phyloP scores from a whole-genome alignment of 345 rosid genomes.

The Eucalyptus camaldulensis region DNA sequence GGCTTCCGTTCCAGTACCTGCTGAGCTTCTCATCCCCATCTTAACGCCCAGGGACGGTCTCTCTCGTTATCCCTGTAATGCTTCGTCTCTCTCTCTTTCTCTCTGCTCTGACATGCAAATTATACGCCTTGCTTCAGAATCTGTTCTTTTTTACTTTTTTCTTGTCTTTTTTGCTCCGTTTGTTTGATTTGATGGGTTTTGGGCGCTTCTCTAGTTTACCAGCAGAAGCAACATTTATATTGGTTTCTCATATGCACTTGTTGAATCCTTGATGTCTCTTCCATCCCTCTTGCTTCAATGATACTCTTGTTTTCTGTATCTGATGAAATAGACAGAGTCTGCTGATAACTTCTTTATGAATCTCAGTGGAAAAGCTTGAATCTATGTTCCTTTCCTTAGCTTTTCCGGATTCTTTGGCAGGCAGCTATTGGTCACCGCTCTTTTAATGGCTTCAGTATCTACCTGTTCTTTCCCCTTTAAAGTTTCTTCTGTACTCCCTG shows the following conservation, averaged over 20 bases:
- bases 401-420: not conserved
- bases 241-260: not conserved
- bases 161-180: not conserved
- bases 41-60: not conserved
- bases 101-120: not conserved
- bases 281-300: not conserved
- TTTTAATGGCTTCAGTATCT: not conserved
- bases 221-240: not conserved
- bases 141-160: not conserved
- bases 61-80: constrained; percentile 11
- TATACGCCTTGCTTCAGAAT: not conserved
- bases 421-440: not conserved
- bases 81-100: not conserved
- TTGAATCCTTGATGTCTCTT: not conserved
- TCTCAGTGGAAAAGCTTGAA: not conserved
- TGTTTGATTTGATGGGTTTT: not conserved
- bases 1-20: constrained; percentile 79
- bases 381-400: not conserved
- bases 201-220: not conserved
- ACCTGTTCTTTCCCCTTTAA: not conserved
- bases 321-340: not conserved
- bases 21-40: constrained; percentile 39
- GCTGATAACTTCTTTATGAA: not conserved
- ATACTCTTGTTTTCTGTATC: not conserved
- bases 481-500: not conserved